A percentile compares a stretch with the other conserved stretches of the same genome.
These are phyloP conservation scores for Tuber magnatum DNA, from an alignment of 495 filamentous ascomycete genomes.

Conservation along the genomic window DNA sequence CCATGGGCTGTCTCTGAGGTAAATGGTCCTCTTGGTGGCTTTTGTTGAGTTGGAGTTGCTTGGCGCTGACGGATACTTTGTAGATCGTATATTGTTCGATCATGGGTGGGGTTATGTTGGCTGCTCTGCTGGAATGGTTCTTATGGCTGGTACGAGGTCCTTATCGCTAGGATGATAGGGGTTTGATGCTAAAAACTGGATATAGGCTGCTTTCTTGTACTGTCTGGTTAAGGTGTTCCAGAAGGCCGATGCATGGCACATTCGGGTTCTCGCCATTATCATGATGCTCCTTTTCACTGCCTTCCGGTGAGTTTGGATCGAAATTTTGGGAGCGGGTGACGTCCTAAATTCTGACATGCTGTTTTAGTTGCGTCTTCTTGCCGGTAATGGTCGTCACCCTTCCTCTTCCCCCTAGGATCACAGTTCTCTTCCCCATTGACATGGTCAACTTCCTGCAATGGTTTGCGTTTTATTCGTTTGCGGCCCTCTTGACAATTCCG, in stretches of 20 bases:
- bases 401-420: constrained; percentile 67
- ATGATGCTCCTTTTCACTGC: constrained; percentile 66
- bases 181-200: constrained; percentile 7
- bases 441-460: constrained; percentile 73
- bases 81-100: constrained; percentile 78
- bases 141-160: constrained; percentile 60
- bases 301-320: constrained; percentile 55
- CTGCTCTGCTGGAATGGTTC: constrained; percentile 86
- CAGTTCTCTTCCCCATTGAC: constrained; percentile 57
- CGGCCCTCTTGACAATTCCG: constrained; percentile 71
- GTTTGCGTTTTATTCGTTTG: constrained; percentile 97
- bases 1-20: constrained; percentile 39
- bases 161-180: not conserved
- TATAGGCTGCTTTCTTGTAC: constrained; percentile 70
- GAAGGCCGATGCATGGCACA: constrained; percentile 83
- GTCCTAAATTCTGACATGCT: constrained; percentile 13
- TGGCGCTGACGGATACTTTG: constrained; percentile 26
- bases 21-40: constrained; percentile 4
- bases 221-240: constrained; percentile 80
- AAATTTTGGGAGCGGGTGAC: constrained; percentile 3
- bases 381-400: constrained; percentile 94
- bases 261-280: constrained; percentile 64
- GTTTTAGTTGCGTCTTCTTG: constrained; percentile 67
- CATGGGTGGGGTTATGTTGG: constrained; percentile 72
- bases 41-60: not conserved